Percentiles rank a stretch among this genome's conserved stretches.
phyloP scores from a whole-genome alignment of 2,329 filamentous ascomycete species.

The Aspergillus fumigatiaffinis region DNA sequence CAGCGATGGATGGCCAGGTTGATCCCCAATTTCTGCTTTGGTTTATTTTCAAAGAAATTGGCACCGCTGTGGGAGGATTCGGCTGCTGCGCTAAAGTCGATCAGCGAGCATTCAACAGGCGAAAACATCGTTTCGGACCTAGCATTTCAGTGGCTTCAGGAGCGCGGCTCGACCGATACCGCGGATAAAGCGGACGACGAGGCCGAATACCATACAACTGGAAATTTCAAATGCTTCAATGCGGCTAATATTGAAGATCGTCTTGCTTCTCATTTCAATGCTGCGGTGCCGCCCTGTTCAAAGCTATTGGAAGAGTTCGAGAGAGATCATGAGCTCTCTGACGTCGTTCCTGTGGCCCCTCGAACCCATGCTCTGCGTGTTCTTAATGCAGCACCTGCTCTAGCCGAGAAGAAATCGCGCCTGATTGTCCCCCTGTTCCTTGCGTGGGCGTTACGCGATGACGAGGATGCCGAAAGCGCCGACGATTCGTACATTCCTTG shows the following conservation, averaged over 20 bases:
- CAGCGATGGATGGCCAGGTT: conserved; percentile 66
- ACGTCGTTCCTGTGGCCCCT: conserved; percentile 46
- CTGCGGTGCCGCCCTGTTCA: conserved; percentile 52
- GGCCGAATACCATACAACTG: conserved; percentile 22
- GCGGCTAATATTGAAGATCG: conserved; percentile 56
- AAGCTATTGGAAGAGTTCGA: conserved; percentile 63
- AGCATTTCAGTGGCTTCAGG: conserved; percentile 71
- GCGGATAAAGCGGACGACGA: conserved; percentile 24
- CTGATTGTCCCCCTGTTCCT: conserved; percentile 81
- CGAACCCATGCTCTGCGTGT: conserved; percentile 77
- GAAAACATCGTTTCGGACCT: conserved; percentile 69
- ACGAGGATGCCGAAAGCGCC: conserved; percentile 31
- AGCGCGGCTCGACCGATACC: conserved; percentile 22
- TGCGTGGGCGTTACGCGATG: conserved; percentile 64
- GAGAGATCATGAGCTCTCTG: conserved; percentile 49
- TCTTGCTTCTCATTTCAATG: conserved; percentile 50
- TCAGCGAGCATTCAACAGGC: conserved; percentile 66
- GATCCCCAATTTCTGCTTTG: conserved; percentile 80
- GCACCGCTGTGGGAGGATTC: conserved; percentile 86
- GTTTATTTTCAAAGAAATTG: conserved; percentile 79
- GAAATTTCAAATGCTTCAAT: conserved; percentile 79
- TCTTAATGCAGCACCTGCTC: conserved; percentile 64
- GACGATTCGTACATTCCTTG: conserved; percentile 29
- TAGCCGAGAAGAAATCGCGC: conserved; percentile 84
- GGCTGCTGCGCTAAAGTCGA: conserved; percentile 67